Evolutionary conservation across 805 yeast genomes (phyloP).

Genomic region (Priceomyces castillae): DNA sequence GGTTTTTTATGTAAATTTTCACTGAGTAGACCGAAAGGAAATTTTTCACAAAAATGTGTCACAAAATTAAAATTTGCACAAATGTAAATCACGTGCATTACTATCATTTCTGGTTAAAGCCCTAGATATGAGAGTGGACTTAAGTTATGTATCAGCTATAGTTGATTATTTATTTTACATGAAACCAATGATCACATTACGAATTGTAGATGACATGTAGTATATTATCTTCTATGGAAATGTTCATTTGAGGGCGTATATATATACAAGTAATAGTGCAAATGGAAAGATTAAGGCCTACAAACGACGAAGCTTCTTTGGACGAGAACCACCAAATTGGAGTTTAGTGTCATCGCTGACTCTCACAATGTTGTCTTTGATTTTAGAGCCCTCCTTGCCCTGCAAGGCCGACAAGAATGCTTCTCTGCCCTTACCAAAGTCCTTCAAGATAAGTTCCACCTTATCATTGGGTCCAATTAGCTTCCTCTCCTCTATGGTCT

Average conservation of each 20-base stretch:
- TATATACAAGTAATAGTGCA: conserved; percentile 3
- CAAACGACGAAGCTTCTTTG: conserved; percentile 79
- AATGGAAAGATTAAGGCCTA: conserved; percentile 20
- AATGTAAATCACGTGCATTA: not conserved
- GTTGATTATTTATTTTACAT: too few species aligned
- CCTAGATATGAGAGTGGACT: not conserved
- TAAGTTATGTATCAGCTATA: not conserved
- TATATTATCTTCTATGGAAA: not conserved
- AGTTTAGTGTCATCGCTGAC: conserved; percentile 76
- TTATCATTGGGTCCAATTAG: conserved; percentile 50
- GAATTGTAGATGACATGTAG: not conserved
- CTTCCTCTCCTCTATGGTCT: conserved; percentile 61
- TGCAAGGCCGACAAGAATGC: conserved; percentile 81
- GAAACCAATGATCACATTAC: too few species aligned
- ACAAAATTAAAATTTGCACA: conserved; percentile 3
- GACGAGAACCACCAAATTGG: conserved; percentile 89
- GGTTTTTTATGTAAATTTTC: conserved; percentile 6
- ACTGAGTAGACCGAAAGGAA: conserved; percentile 2
- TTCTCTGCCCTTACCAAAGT: conserved; percentile 85
- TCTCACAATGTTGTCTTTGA: conserved; percentile 66
- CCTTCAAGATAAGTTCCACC: conserved; percentile 74
- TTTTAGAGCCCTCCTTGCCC: conserved; percentile 80
- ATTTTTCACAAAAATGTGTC: conserved; percentile 1
- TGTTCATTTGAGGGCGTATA: not conserved
- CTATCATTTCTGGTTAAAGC: not conserved